phyloP scores from a whole-genome alignment of 2,329 filamentous ascomycete genomes.

The Talaromyces sp. region DNA sequence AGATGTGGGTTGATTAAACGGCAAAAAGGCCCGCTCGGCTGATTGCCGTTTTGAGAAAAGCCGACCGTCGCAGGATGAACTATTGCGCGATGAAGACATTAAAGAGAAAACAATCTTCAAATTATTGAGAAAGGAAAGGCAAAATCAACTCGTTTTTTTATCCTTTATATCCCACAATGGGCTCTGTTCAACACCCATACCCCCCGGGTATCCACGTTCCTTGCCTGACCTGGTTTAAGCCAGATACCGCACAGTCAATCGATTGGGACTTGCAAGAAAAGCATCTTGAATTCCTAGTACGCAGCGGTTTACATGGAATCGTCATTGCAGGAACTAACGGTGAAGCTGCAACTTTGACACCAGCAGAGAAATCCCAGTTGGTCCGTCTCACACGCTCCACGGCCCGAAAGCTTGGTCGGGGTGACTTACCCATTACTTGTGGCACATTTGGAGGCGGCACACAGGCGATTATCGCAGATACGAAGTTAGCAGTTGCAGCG shows the following conservation, averaged over 20 bases:
- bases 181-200: slow-evolving; percentile 9
- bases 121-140: no score
- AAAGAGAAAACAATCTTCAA: no score
- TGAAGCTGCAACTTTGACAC: slow-evolving; percentile 47
- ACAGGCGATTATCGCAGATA: slow-evolving; percentile 56
- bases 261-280: slow-evolving; percentile 59
- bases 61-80: slow-evolving; percentile 2
- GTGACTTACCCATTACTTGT: slow-evolving; percentile 44
- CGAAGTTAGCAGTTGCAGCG: slow-evolving; percentile 64
- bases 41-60: slow-evolving; percentile 7
- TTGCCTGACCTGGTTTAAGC: slow-evolving; percentile 58
- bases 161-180: slow-evolving; percentile 1
- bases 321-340: slow-evolving; percentile 52
- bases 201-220: slow-evolving; percentile 58
- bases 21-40: slow-evolving; percentile 6
- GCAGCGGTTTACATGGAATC: slow-evolving; percentile 56
- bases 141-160: no score
- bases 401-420: slow-evolving; percentile 35
- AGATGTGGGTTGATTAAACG: not conserved
- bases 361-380: slow-evolving; percentile 44
- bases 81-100: no score
- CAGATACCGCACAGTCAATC: slow-evolving; percentile 54
- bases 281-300: slow-evolving; percentile 58
- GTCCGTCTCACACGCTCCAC: slow-evolving; percentile 43
- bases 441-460: slow-evolving; percentile 46